Conservation (phyloP, 176 grass and related monocot genomes). For the Avena sativa region DNA sequence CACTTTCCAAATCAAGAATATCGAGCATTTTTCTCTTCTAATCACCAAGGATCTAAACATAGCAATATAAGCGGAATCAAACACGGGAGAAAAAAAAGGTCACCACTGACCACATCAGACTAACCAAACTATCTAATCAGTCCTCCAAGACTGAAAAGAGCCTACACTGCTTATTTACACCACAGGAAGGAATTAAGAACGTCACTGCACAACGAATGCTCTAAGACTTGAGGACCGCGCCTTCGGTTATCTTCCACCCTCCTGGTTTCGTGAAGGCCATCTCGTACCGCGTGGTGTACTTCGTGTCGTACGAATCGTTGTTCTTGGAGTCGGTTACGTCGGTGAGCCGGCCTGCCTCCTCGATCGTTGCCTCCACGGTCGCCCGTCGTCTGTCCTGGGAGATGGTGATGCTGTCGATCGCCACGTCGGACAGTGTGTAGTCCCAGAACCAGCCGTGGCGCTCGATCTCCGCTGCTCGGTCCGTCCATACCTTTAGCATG, state of each 20-base stretch:
- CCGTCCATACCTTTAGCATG: constrained; percentile 90
- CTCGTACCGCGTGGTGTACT: constrained; percentile 80
- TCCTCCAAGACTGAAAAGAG: not conserved
- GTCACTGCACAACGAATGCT: not conserved
- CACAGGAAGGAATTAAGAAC: not conserved
- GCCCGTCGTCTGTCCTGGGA: constrained; percentile 69
- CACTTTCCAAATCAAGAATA: not conserved
- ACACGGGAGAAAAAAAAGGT: not conserved
- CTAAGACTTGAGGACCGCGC: constrained; percentile 76
- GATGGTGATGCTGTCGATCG: constrained; percentile 72
- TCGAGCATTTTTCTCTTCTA: not conserved
- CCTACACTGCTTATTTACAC: constrained; percentile 49
- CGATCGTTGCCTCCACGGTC: constrained; percentile 80
- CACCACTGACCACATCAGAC: not conserved
- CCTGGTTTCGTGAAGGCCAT: constrained; percentile 55
- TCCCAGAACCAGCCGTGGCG: constrained; percentile 89
- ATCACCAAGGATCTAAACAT: constrained; percentile 6
- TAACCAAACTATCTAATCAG: not conserved
- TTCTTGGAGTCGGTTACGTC: constrained; percentile 48
- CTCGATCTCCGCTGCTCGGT: constrained; percentile 74
- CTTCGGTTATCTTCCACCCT: constrained; percentile 94
- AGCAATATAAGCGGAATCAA: not conserved
- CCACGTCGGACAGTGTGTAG: constrained; percentile 65
- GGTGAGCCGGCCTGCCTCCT: constrained; percentile 63
- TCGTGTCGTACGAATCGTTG: constrained; percentile 63